Base-by-base conservation (phyloP, 2,329 filamentous ascomycete genomes). In the Epichloe amarillans region DNA sequence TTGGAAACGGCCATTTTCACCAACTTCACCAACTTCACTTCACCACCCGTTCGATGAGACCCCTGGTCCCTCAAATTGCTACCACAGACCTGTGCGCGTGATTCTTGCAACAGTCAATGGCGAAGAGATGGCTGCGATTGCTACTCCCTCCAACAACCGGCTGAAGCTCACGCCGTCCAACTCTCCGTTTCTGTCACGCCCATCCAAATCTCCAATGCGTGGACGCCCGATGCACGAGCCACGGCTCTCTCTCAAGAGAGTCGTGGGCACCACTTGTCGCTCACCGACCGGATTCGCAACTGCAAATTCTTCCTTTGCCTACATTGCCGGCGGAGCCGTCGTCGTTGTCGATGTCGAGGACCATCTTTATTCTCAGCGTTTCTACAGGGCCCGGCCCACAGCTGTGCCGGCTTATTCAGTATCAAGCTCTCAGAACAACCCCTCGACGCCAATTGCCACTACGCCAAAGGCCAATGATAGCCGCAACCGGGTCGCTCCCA, bases 311-410 rank as follows among this genome's bases (percentile, higher is more conserved):
- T 83, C 77, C 47, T 95, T 97, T 67, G 89, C 89, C 50, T 93
- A 95, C 65, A 90, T 89, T 55, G 91, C 93, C 8, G 93, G 93
- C 50, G 93, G 89, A 10, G 88, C 91, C 42, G 91, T 88, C n/a
- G 88, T 98, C 0, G 80, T 97, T 17, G 88, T 90, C 7, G 83
- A 86, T 58, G 74, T 96, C 49, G 80, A 88, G 56, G 79, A 82
- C 48, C 74, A 86, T 62, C 66, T 72, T 47, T 79, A 77, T 61
- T 77, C 77, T 1, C 91, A 97, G 65, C 84, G 88, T 53, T 97
- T 97, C 72, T 97, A 88, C 71, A 82, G 89, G 62, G 93, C 91
- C 40, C 80, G 87, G 35, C 89, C 90, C 11, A 81, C 82, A 21
- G 85, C 88, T 5, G 66, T 86, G 40, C 86, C 89, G 64, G 55